Evolutionary conservation across 176 grass and related monocot species (phyloP).

Genomic region (Eragrostis nindensis): DNA sequence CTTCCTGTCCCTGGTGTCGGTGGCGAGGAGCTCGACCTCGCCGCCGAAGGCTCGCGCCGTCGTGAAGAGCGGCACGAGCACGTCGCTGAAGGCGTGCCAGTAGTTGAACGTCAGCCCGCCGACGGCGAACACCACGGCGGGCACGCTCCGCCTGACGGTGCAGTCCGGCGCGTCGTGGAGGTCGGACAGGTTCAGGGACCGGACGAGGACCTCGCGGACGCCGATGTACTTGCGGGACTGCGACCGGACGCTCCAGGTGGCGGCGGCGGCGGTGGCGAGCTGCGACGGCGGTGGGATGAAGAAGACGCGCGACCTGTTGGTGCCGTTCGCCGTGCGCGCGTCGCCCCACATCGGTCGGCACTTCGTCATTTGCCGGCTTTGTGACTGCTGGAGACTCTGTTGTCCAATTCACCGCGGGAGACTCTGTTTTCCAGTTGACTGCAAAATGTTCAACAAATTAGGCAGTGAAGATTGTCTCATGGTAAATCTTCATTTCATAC

Average conservation of each 20-base stretch:
- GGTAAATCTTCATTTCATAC: too few species aligned
- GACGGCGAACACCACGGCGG: constrained; percentile 24
- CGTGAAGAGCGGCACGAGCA: constrained; percentile 34
- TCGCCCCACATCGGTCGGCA: constrained; percentile 23
- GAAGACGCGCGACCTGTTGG: not conserved
- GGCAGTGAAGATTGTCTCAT: too few species aligned
- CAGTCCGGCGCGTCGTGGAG: constrained; percentile 9
- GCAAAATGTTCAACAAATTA: not conserved
- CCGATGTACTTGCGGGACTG: constrained; percentile 19
- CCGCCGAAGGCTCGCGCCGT: constrained; percentile 13
- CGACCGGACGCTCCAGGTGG: constrained; percentile 22
- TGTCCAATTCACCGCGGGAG: not conserved
- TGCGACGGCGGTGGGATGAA: constrained; percentile 21
- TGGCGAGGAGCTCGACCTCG: constrained; percentile 17
- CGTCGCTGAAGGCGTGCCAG: constrained; percentile 40
- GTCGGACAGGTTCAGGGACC: constrained; percentile 4
- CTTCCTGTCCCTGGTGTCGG: not conserved
- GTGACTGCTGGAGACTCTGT: not conserved
- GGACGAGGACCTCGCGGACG: constrained; percentile 29
- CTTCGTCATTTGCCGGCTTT: not conserved
- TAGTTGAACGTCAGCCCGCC: constrained; percentile 33
- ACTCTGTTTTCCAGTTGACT: too few species aligned
- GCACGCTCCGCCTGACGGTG: constrained; percentile 3
- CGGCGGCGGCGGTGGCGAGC: not conserved
- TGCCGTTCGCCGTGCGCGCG: constrained; percentile 28